Base-by-base conservation (phyloP, 257 asterid genomes). In the Nicotiana obtusifolia region DNA sequence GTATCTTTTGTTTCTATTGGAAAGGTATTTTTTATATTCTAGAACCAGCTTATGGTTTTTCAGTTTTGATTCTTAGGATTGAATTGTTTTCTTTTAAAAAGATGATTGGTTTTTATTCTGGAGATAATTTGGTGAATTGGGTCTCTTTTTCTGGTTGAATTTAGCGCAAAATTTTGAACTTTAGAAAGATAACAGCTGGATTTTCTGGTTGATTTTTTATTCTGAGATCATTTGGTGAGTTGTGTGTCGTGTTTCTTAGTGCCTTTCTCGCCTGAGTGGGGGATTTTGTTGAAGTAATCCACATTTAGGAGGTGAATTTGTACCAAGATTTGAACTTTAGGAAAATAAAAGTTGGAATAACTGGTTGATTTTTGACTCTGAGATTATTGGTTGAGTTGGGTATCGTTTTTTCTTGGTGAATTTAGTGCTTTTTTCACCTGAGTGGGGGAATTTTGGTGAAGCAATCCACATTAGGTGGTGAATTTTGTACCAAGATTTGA, bases 121-220 rank as follows among this genome's bases (percentile, higher is more conserved):
- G 3, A 22, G 33, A 37, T 41, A 17, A 13, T 73, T 73, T 44
- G 78, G 78, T 14, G 60, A 44, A 41, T 41, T 44, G 78, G 35
- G 53, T 9, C 1, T 33, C 28, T 11, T n/a, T n/a, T 69, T 67
- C 19, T 0, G 37, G 37, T 22, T 84, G 41, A 78, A 61, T 65
- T 75, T 67, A 78, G 16, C 19, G 77, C 35, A 81, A 81, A 84
- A 79, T 30, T 30, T 41, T 60, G 37, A 61, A 57, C 78, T 62
- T 73, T 62, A 37, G 59, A 6, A 44, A 44, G 35, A 44, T 20
- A 71, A 22, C 54, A 75, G 77, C 61, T 65, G 30, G 30, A 64
- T 59, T 78, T 66, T 53, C 10, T 35, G 20, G n/a, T 37, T 75
- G 14, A 22, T 62, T 15, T 28, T 24, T 60, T 31, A 17, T 86